phyloP scores from a whole-genome alignment of 1,139 yeast species.

The Saccharomycopsis crataegensis region DNA sequence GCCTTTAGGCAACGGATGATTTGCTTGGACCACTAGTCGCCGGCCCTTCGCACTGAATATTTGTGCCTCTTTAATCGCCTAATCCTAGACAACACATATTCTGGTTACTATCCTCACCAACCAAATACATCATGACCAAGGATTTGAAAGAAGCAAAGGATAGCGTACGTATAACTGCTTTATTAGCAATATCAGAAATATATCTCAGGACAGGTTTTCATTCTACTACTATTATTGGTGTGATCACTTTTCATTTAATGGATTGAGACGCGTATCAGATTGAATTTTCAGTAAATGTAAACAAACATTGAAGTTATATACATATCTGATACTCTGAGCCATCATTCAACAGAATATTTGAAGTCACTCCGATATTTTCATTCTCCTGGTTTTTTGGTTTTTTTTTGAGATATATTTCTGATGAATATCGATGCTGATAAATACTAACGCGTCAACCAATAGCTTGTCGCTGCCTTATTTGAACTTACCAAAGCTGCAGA shows the following conservation, averaged over 20 bases:
- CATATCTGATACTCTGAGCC: too few species aligned
- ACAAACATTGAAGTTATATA: not conserved
- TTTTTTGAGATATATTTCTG: too few species aligned
- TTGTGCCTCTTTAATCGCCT: too few species aligned
- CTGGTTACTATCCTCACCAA: too few species aligned
- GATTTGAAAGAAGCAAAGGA: conserved; percentile 33
- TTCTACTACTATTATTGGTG: not conserved
- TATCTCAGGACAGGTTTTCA: not conserved
- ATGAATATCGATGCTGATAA: too few species aligned
- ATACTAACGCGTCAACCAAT: not conserved
- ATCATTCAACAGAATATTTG: too few species aligned
- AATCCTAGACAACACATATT: too few species aligned
- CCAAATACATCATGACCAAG: conserved; percentile 22
- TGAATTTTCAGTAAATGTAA: not conserved
- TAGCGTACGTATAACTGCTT: conserved; percentile 26
- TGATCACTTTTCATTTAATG: not conserved
- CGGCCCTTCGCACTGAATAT: too few species aligned
- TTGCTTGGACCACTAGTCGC: too few species aligned
- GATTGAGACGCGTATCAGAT: not conserved
- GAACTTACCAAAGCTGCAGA: conserved; percentile 76
- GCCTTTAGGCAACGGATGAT: too few species aligned
- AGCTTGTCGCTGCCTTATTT: conserved; percentile 65
- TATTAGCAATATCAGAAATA: not conserved
- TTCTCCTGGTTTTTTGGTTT: too few species aligned
- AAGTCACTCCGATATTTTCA: too few species aligned